Percentiles rank a stretch among this genome's conserved stretches.
phyloP scores from a whole-genome alignment of 345 rosid species.

The Bretschneidera sinensis region DNA sequence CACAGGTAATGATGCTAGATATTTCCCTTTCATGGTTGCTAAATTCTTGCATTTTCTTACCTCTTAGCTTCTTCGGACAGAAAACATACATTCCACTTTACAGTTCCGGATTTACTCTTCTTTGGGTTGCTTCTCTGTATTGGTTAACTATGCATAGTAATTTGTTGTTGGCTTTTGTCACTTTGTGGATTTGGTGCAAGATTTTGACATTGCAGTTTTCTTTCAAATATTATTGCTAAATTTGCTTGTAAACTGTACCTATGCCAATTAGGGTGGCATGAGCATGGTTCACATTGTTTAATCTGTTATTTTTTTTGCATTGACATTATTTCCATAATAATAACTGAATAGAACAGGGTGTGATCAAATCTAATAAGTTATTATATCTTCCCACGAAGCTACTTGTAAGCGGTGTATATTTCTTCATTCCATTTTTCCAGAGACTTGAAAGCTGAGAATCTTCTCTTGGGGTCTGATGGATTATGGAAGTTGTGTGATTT shows the following conservation, averaged over 20 bases:
- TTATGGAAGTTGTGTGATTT: slow-evolving; percentile 92
- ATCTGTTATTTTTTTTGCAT: too few relatives aligned
- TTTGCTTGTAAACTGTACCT: background rate
- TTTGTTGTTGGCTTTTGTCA: background rate
- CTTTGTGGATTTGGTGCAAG: background rate
- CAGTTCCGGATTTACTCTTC: background rate
- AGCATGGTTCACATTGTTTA: background rate
- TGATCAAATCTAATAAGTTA: too few relatives aligned
- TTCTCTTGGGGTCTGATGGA: slow-evolving; percentile 75
- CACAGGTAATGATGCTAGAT: slow-evolving; percentile 54
- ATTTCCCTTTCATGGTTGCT: background rate
- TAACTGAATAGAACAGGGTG: background rate
- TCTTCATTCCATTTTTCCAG: slow-evolving; percentile 29
- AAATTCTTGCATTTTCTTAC: background rate
- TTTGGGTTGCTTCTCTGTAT: background rate
- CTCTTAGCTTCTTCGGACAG: background rate
- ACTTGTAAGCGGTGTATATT: background rate
- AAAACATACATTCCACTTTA: background rate
- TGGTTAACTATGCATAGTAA: background rate
- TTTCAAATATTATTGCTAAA: background rate
- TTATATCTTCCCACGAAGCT: background rate
- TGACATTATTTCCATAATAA: background rate
- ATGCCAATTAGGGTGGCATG: background rate
- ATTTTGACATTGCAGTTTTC: background rate
- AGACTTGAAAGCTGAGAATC: slow-evolving; percentile 96